Conservation (phyloP, 2,329 filamentous ascomycete genomes). For the Fusarium verrucosum region DNA sequence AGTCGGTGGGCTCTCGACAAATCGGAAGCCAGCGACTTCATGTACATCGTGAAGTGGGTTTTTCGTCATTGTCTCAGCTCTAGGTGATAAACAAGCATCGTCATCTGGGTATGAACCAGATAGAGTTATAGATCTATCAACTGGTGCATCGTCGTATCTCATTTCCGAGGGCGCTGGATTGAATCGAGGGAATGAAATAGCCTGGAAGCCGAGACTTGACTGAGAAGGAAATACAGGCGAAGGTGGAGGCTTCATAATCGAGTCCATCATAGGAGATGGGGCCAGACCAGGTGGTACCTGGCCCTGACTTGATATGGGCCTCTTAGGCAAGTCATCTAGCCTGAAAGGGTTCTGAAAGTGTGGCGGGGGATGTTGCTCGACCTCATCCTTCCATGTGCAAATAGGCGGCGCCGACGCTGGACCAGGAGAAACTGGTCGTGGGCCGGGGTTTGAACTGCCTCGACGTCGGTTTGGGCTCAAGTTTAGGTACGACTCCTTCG, state of each 20-base stretch:
- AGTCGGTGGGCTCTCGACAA: slow-evolving; percentile 62
- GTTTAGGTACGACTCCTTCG: slow-evolving; percentile 51
- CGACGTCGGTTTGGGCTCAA: slow-evolving; percentile 58
- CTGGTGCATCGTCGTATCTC: slow-evolving; percentile 31
- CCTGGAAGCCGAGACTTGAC: slow-evolving; percentile 56
- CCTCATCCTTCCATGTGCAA: slow-evolving; percentile 64
- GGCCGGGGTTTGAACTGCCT: slow-evolving; percentile 63
- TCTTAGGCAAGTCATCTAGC: slow-evolving; percentile 44
- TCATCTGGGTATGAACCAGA: slow-evolving; percentile 52
- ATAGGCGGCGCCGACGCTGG: slow-evolving; percentile 74
- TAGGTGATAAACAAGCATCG: slow-evolving; percentile 74
- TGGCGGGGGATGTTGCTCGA: slow-evolving; percentile 52
- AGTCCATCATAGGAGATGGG: slow-evolving; percentile 30
- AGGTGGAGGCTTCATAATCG: slow-evolving; percentile 53
- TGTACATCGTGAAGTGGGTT: slow-evolving; percentile 66
- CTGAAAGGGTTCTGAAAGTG: slow-evolving; percentile 33
- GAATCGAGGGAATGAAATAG: slow-evolving; percentile 46
- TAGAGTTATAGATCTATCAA: slow-evolving; percentile 51
- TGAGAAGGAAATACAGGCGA: slow-evolving; percentile 57
- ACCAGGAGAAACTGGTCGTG: slow-evolving; percentile 65
- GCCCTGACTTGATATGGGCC: slow-evolving; percentile 50
- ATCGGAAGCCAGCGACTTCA: slow-evolving; percentile 59
- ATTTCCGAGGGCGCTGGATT: slow-evolving; percentile 21
- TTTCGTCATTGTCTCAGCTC: slow-evolving; percentile 76
- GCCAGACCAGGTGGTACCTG: slow-evolving; percentile 13